Percentiles rank a stretch among this genome's conserved stretches.
phyloP scores from a whole-genome alignment of 164 flowering plant genomes.

The Macadamia integrifolia region DNA sequence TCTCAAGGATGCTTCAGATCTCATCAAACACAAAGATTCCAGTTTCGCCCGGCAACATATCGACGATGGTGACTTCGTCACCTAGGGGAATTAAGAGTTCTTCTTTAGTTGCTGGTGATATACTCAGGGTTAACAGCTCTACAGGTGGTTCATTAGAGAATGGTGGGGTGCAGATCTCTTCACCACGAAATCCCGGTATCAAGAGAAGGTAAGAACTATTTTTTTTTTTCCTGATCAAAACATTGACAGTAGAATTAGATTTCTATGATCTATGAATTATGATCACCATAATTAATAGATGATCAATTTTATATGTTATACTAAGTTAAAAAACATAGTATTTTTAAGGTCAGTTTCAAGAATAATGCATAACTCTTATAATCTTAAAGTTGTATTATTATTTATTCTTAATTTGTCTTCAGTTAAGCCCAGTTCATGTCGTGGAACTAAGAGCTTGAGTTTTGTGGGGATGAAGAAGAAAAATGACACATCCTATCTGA shows the following conservation, averaged over 20 bases:
- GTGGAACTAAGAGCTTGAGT: neutral
- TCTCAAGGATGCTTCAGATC: constrained; percentile 80
- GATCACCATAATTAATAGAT: no score
- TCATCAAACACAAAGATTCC: constrained; percentile 34
- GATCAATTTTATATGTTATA: no score
- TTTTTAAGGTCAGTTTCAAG: neutral
- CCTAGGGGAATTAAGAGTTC: constrained; percentile 24
- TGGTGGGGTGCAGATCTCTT: constrained; percentile 59
- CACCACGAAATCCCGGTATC: constrained; percentile 68
- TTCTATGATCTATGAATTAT: neutral
- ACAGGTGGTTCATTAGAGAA: constrained; percentile 30
- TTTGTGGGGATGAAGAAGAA: neutral
- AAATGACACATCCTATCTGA: constrained; percentile 1
- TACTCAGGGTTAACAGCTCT: constrained; percentile 24
- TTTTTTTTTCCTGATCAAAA: no score
- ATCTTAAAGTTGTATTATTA: neutral
- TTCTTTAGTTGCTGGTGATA: constrained; percentile 20
- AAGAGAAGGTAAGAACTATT: constrained; percentile 54
- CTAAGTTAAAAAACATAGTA: neutral
- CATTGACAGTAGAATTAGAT: neutral
- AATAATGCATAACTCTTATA: neutral
- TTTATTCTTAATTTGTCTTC: neutral
- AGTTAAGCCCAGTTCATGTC: neutral
- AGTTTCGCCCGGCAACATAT: constrained; percentile 20
- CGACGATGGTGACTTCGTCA: constrained; percentile 15